Evolutionary conservation across 2,329 filamentous ascomycete genomes (phyloP).

Genomic region (Metarhizium rileyi): DNA sequence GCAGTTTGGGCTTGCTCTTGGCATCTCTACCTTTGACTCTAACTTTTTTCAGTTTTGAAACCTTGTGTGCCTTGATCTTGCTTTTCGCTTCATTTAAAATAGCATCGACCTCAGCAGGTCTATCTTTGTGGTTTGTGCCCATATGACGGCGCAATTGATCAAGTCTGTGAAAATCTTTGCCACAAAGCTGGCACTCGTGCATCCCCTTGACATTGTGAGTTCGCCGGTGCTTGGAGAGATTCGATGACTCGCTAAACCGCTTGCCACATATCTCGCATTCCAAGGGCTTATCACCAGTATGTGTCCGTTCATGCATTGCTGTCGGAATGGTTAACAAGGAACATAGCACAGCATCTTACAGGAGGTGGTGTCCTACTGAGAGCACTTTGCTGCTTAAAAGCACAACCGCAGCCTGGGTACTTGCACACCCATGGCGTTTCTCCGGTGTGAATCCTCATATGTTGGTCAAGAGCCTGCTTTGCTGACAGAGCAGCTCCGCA

Average conservation of each 20-base stretch:
- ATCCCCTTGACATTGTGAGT: slow-evolving; percentile 46
- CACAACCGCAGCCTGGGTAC: slow-evolving; percentile 39
- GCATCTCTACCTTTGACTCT: slow-evolving; percentile 3
- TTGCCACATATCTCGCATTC: slow-evolving; percentile 49
- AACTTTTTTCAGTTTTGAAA: slow-evolving; percentile 7
- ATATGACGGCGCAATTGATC: slow-evolving; percentile 52
- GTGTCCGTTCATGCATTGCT: slow-evolving; percentile 60
- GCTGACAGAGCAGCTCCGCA: slow-evolving; percentile 54
- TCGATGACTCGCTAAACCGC: slow-evolving; percentile 55
- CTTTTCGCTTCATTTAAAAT: slow-evolving; percentile 10
- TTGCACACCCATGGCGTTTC: slow-evolving; percentile 53
- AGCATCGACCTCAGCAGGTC: slow-evolving; percentile 11
- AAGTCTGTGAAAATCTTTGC: slow-evolving; percentile 47
- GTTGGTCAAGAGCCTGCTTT: slow-evolving; percentile 57
- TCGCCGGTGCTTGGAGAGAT: slow-evolving; percentile 55
- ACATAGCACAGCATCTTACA: background rate
- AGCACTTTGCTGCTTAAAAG: slow-evolving; percentile 58
- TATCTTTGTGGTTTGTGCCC: slow-evolving; percentile 23
- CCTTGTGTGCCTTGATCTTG: slow-evolving; percentile 7
- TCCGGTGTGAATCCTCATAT: slow-evolving; percentile 56
- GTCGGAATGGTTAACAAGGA: slow-evolving; percentile 9
- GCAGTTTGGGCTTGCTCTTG: background rate
- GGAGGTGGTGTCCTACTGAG: slow-evolving; percentile 39
- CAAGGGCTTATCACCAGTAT: slow-evolving; percentile 56
- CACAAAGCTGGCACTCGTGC: slow-evolving; percentile 43